Percentiles rank a stretch among this genome's conserved stretches.
phyloP scores from a whole-genome alignment of 176 grass and related monocot species.

The Lolium perenne region DNA sequence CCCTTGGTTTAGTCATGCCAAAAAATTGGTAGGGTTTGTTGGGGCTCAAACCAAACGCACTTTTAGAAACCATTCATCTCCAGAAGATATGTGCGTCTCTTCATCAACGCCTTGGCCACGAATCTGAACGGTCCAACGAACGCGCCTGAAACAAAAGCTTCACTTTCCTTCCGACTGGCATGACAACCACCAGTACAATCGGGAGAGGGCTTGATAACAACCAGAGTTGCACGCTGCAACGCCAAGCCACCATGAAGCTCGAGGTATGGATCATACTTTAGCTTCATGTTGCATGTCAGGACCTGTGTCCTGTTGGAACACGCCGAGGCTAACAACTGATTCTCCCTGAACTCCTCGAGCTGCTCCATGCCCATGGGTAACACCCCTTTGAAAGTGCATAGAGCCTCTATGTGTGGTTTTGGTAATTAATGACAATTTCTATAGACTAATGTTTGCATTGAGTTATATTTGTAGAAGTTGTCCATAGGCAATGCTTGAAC shows the following conservation, averaged over 20 bases:
- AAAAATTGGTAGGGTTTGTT: too few relatives aligned
- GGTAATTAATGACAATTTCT: too few relatives aligned
- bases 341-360: constrained; percentile 85
- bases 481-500: too few relatives aligned
- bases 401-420: too few relatives aligned
- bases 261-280: constrained; percentile 70
- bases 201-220: constrained; percentile 65
- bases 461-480: too few relatives aligned
- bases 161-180: constrained; percentile 60
- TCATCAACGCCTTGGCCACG: constrained; percentile 71
- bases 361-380: constrained; percentile 76
- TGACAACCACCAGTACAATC: constrained; percentile 37
- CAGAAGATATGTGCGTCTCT: constrained; percentile 78
- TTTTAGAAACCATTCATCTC: constrained; percentile 97
- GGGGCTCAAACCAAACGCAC: background rate
- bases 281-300: constrained; percentile 83
- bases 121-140: constrained; percentile 72
- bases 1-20: too few relatives aligned
- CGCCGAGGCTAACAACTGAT: constrained; percentile 55
- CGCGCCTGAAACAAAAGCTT: constrained; percentile 63
- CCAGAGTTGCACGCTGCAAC: constrained; percentile 78
- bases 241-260: constrained; percentile 66
- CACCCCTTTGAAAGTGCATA: constrained; percentile 39
- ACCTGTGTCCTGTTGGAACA: constrained; percentile 82
- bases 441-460: too few relatives aligned